Percentiles rank a stretch among this genome's conserved stretches.
phyloP scores from a whole-genome alignment of 2,329 filamentous ascomycete species.

The Colletotrichum somersetense region DNA sequence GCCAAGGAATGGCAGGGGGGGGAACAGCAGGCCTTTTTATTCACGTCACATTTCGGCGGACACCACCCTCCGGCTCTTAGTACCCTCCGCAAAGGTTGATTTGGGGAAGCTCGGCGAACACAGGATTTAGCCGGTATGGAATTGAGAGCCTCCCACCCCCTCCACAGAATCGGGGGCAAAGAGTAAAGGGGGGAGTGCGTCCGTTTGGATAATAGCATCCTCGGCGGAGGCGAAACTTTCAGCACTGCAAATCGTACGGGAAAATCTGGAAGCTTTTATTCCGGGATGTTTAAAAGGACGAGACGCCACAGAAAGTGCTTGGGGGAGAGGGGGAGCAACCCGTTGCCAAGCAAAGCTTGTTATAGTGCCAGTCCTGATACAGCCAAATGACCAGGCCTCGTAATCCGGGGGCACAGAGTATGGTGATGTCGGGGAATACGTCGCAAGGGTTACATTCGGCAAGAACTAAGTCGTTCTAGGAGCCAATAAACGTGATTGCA shows the following conservation, averaged over 20 bases:
- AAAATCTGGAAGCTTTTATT: neutral
- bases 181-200: neutral
- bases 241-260: too few species aligned
- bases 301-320: neutral
- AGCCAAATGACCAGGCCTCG: conserved; percentile 6
- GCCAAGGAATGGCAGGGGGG: conserved; percentile 5
- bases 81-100: conserved; percentile 1
- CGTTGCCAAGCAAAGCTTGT: conserved; percentile 38
- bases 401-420: neutral
- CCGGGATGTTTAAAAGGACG: too few species aligned
- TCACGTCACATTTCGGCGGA: conserved; percentile 28
- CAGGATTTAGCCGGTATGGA: conserved; percentile 37
- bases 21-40: neutral
- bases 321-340: neutral
- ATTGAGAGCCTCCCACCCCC: conserved; percentile 26
- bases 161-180: neutral
- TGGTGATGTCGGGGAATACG: conserved; percentile 10
- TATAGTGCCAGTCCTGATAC: neutral
- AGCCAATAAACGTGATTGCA: conserved; percentile 5
- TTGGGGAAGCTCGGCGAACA: conserved; percentile 18
- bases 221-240: neutral
- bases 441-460: conserved; percentile 33
- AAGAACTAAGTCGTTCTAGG: conserved; percentile 1
- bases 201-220: conserved; percentile 9
- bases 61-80: conserved; percentile 20